Evolutionary conservation across 345 rosid genomes (phyloP).

Genomic region (Noccaea caerulescens): DNA sequence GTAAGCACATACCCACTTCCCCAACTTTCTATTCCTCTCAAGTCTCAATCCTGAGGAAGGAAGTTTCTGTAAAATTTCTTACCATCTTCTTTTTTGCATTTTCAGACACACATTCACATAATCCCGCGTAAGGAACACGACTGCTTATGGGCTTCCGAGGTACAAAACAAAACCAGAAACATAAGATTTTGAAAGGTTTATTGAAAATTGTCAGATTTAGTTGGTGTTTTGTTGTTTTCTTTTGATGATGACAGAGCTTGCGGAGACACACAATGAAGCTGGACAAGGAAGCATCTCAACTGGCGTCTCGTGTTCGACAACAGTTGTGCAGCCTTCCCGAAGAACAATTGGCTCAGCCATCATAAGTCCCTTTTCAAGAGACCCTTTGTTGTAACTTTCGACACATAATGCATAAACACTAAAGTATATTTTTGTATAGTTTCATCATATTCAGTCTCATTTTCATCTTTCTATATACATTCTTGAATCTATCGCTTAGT

Average conservation of each 20-base stretch:
- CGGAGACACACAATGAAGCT: conserved; percentile 53
- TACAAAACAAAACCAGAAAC: conserved; percentile 38
- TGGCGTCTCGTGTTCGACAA: conserved; percentile 61
- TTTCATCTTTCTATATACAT: neutral
- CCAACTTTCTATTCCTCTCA: conserved; percentile 18
- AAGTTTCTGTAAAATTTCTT: conserved; percentile 15
- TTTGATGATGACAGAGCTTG: conserved; percentile 60
- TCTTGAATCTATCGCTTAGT: conserved; percentile 3
- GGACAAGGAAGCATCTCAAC: conserved; percentile 60
- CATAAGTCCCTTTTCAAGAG: conserved; percentile 21
- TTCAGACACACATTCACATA: conserved; percentile 93
- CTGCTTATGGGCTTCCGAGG: conserved; percentile 94
- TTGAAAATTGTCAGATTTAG: neutral
- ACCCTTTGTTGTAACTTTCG: conserved; percentile 33
- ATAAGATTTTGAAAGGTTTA: neutral
- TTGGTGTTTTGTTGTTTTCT: neutral
- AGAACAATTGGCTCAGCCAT: conserved; percentile 52
- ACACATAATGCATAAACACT: conserved; percentile 22
- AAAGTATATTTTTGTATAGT: conserved; percentile 39
- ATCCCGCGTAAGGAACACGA: conserved; percentile 84
- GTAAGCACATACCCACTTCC: conserved; percentile 49
- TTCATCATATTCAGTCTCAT: conserved; percentile 13
- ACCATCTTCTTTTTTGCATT: conserved; percentile 12
- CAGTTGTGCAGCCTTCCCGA: conserved; percentile 52
- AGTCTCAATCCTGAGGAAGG: neutral